phyloP scores from a whole-genome alignment of 768 basidiomycete genomes.

The Leccinum subtestaceum region DNA sequence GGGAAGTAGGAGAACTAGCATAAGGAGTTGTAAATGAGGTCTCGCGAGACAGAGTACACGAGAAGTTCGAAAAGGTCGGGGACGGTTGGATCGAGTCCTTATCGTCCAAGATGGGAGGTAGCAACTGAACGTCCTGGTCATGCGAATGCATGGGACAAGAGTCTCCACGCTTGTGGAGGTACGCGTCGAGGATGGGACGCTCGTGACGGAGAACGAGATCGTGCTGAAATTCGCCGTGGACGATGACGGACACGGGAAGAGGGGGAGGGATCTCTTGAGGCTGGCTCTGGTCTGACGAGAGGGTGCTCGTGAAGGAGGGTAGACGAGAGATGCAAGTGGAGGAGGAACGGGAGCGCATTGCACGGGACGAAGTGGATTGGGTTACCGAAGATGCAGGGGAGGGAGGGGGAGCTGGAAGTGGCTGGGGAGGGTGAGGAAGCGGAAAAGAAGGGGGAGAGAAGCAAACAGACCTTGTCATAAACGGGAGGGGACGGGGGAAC shows the following conservation, averaged over 20 bases:
- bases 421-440: slow-evolving; percentile 9
- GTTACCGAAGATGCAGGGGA: slow-evolving; percentile 28
- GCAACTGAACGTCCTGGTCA: slow-evolving; percentile 18
- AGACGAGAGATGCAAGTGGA: slow-evolving; percentile 31
- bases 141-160: slow-evolving; percentile 2
- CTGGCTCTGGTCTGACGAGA: slow-evolving; percentile 33
- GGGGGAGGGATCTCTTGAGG: slow-evolving; percentile 26
- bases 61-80: slow-evolving; percentile 30
- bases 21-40: slow-evolving; percentile 25
- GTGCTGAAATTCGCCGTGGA: slow-evolving; percentile 29
- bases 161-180: slow-evolving; percentile 16
- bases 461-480: slow-evolving; percentile 13
- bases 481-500: not conserved
- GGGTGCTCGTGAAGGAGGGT: slow-evolving; percentile 33
- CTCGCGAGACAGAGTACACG: slow-evolving; percentile 25
- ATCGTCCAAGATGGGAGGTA: slow-evolving; percentile 19
- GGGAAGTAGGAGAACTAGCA: slow-evolving; percentile 24
- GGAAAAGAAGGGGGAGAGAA: not conserved
- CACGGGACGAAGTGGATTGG: slow-evolving; percentile 27
- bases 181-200: slow-evolving; percentile 8
- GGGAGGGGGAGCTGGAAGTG: slow-evolving; percentile 24
- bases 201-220: slow-evolving; percentile 23
- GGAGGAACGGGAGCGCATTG: slow-evolving; percentile 30
- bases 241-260: slow-evolving; percentile 30
- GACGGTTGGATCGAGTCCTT: slow-evolving; percentile 28